A percentile compares a stretch with the other conserved stretches of the same genome.
These are phyloP conservation scores for Pseudogymnoascus sp. DNA, from an alignment of 2,329 filamentous ascomycete genomes.

Conservation along the genomic window DNA sequence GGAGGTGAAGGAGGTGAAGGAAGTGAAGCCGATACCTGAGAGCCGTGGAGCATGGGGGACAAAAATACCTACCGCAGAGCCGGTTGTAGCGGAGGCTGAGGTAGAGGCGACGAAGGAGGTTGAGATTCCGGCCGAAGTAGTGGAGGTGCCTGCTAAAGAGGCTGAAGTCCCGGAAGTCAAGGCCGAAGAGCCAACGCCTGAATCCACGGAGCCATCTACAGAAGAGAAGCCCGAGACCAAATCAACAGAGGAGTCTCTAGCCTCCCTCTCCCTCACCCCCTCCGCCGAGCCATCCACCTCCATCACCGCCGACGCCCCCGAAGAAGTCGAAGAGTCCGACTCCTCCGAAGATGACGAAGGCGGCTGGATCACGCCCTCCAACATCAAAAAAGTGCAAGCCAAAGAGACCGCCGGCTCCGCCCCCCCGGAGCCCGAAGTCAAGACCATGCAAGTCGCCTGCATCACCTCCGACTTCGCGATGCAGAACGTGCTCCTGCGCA, in stretches of 20 bases:
- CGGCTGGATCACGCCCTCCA: conserved; percentile 91
- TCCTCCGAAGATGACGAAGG: conserved; percentile 45
- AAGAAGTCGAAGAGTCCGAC: conserved; percentile 18
- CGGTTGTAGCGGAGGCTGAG: conserved; percentile 18
- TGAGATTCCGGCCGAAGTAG: neutral
- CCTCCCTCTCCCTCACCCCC: conserved; percentile 10
- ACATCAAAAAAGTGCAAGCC: conserved; percentile 76
- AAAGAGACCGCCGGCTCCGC: conserved; percentile 47
- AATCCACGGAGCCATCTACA: neutral
- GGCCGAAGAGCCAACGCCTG: conserved; percentile 16
- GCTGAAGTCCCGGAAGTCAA: neutral
- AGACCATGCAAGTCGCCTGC: conserved; percentile 75
- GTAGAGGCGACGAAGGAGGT: conserved; percentile 21
- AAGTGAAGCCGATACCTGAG: conserved; percentile 13
- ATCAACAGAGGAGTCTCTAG: conserved; percentile 9
- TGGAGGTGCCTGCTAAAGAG: neutral
- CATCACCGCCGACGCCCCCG: conserved; percentile 13
- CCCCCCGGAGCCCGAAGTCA: conserved; percentile 41
- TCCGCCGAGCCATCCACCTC: neutral
- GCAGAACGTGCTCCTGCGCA: conserved; percentile 92
- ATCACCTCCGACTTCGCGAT: conserved; percentile 95
- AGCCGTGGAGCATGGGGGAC: conserved; percentile 22
- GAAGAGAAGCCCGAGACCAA: neutral
- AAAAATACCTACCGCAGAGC: conserved; percentile 11
- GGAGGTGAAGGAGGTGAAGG: conserved; percentile 10